These are phyloP conservation scores for Rhodamnia rubescens DNA, from an alignment of 345 rosid species.

Conservation along the genomic window DNA sequence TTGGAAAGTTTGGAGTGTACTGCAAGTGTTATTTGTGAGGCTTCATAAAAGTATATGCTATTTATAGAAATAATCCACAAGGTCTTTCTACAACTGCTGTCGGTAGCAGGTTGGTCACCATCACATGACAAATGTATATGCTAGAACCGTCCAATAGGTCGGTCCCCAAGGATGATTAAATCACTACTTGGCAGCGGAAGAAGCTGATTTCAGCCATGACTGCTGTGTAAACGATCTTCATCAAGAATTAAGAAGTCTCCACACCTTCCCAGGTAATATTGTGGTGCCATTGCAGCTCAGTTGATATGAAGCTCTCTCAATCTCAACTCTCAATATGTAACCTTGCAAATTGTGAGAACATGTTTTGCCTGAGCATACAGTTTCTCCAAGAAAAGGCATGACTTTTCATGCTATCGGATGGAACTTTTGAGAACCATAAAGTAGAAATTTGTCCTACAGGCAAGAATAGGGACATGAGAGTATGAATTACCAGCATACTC, in stretches of 20 bases:
- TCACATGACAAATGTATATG: not conserved
- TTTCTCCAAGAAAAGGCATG: not conserved
- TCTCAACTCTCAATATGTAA: not conserved
- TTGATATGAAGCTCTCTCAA: not conserved
- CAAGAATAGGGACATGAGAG: not conserved
- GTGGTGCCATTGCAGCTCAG: not conserved
- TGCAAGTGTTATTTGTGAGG: not conserved
- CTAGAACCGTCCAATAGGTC: not conserved
- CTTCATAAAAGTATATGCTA: not conserved
- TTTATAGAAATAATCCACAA: not conserved
- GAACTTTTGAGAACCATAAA: not conserved
- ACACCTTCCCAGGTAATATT: not conserved
- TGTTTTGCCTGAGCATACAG: not conserved
- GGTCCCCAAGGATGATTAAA: not conserved
- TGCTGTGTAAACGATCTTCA: not conserved
- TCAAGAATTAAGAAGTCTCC: not conserved
- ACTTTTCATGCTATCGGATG: not conserved
- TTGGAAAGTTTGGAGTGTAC: not conserved
- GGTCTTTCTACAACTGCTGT: not conserved
- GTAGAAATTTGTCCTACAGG: not conserved
- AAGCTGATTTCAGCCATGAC: not conserved
- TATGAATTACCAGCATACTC: not conserved
- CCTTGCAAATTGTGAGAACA: not conserved
- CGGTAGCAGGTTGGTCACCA: not conserved
- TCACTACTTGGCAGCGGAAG: not conserved